phyloP scores from a whole-genome alignment of 1,284 basidiomycete genomes.

The Hypsizygus ulmarius region DNA sequence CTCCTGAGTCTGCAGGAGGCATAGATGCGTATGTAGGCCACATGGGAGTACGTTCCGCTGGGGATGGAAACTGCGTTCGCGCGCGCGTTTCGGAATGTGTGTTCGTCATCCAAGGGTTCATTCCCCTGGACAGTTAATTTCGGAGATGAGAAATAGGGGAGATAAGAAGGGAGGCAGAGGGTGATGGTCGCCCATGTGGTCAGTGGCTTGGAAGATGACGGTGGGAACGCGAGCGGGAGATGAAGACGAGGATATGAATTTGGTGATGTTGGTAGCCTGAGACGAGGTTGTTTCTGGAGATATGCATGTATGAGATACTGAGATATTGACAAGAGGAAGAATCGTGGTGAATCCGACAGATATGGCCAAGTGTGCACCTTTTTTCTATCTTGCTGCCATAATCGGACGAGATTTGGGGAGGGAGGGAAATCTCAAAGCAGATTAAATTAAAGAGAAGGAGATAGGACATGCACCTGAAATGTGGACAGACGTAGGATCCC shows the following conservation, averaged over 20 bases:
- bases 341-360: background rate
- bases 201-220: conserved; percentile 48
- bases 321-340: background rate
- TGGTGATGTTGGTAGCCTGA: conserved; percentile 38
- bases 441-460: background rate
- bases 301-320: conserved; percentile 9
- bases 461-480: conserved; percentile 62
- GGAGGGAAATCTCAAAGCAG: conserved; percentile 8
- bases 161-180: conserved; percentile 57
- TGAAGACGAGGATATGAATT: conserved; percentile 57
- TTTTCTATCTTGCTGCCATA: too few relatives aligned
- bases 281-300: conserved; percentile 53
- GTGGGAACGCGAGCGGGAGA: conserved; percentile 70
- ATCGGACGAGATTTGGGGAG: background rate
- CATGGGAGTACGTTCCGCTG: conserved; percentile 57
- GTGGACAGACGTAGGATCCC: conserved; percentile 74
- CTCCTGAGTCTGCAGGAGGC: conserved; percentile 78
- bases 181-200: conserved; percentile 74
- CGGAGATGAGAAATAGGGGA: conserved; percentile 62
- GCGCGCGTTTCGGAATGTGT: conserved; percentile 17
- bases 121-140: conserved; percentile 29
- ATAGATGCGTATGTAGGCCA: conserved; percentile 74
- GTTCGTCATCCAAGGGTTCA: conserved; percentile 23
- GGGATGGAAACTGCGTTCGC: conserved; percentile 38
- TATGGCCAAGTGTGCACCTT: too few relatives aligned